Conservation (phyloP, 768 basidiomycete species). For the Auricularia heimuer region DNA sequence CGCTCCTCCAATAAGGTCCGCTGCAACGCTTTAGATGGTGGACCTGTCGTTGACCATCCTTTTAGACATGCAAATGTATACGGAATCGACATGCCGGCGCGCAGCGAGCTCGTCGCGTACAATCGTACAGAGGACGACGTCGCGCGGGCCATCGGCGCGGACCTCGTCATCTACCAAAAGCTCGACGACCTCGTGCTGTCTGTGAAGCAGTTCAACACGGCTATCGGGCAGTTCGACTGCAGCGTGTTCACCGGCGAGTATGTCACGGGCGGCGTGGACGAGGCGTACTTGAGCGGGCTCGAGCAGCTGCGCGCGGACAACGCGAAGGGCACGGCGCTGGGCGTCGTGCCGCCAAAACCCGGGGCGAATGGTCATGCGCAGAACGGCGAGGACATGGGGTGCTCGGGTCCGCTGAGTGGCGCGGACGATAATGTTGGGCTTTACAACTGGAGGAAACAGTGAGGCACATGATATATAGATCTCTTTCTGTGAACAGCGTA, state of each 20-base stretch:
- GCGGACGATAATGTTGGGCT: conserved; percentile 71
- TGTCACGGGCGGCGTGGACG: conserved; percentile 86
- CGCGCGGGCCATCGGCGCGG: conserved; percentile 79
- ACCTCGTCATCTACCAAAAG: conserved; percentile 92
- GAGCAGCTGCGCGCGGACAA: conserved; percentile 78
- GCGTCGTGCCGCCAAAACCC: conserved; percentile 17
- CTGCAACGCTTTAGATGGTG: neutral
- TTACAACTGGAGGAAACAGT: conserved; percentile 37
- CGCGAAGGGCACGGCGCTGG: conserved; percentile 44
- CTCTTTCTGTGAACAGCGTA: no score
- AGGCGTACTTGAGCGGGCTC: conserved; percentile 64
- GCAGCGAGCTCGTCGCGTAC: conserved; percentile 85
- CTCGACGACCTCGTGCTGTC: conserved; percentile 78
- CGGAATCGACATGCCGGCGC: conserved; percentile 98
- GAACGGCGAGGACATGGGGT: conserved; percentile 18
- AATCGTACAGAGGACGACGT: conserved; percentile 62
- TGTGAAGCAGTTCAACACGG: conserved; percentile 75
- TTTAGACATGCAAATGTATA: conserved; percentile 85
- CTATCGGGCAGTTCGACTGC: conserved; percentile 78
- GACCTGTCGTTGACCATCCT: neutral
- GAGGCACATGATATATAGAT: neutral
- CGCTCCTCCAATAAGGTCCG: conserved; percentile 85
- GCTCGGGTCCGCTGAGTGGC: conserved; percentile 44
- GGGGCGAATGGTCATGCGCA: conserved; percentile 14
- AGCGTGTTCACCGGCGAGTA: conserved; percentile 98